Conservation (phyloP, 2,329 filamentous ascomycete species). For the Chaetomiaceae sp. region DNA sequence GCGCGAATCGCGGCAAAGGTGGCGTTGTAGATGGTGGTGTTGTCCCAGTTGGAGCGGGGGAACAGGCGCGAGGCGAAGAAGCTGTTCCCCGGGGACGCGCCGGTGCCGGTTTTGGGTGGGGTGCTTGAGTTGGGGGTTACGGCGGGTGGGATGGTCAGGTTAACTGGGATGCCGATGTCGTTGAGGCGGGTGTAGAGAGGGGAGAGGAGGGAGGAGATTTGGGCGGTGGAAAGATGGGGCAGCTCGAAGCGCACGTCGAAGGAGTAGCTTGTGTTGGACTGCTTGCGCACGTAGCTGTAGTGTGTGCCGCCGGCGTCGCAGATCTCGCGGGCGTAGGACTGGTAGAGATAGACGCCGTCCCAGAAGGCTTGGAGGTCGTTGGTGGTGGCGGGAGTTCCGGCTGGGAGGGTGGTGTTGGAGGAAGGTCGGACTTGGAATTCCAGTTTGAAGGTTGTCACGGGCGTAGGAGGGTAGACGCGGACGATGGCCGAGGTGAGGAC, state of each 20-base stretch:
- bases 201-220: slow-evolving; percentile 31
- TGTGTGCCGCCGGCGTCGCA: background rate
- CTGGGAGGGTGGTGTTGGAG: slow-evolving; percentile 11
- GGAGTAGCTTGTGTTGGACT: slow-evolving; percentile 22
- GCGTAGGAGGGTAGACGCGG: slow-evolving; percentile 21
- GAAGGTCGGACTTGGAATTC: slow-evolving; percentile 10
- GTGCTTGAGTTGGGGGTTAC: background rate
- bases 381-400: slow-evolving; percentile 4
- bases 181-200: slow-evolving; percentile 33
- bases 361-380: background rate
- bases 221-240: slow-evolving; percentile 26
- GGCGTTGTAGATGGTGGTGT: slow-evolving; percentile 27
- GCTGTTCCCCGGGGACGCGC: slow-evolving; percentile 13
- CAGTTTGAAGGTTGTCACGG: slow-evolving; percentile 9
- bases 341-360: background rate
- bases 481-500: slow-evolving; percentile 23
- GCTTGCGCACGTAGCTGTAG: background rate
- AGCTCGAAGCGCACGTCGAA: slow-evolving; percentile 32
- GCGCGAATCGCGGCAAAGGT: slow-evolving; percentile 27
- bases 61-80: slow-evolving; percentile 33
- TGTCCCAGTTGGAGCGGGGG: slow-evolving; percentile 24
- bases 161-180: slow-evolving; percentile 28
- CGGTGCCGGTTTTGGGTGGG: background rate
- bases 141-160: slow-evolving; percentile 20
- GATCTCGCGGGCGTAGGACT: background rate